A percentile compares a stretch with the other conserved stretches of the same genome.
phyloP scores from a whole-genome alignment of 495 filamentous ascomycete genomes.

The Jackrogersella multiformis region DNA sequence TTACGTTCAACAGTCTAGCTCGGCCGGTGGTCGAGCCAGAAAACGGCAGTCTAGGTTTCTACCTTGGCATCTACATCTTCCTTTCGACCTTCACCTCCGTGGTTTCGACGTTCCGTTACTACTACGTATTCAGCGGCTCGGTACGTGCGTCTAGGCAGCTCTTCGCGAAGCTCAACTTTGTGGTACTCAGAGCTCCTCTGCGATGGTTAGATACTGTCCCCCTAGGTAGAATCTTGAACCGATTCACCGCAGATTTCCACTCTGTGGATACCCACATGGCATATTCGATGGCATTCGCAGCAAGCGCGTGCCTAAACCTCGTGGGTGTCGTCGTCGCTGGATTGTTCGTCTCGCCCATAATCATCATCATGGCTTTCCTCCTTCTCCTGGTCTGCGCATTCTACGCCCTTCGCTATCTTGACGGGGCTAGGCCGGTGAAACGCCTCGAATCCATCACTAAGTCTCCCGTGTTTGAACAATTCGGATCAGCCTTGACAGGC shows the following conservation, averaged over 20 bases:
- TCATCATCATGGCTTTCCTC: slow-evolving; percentile 65
- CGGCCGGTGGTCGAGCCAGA: slow-evolving; percentile 35
- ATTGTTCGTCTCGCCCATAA: slow-evolving; percentile 68
- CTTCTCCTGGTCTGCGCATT: slow-evolving; percentile 65
- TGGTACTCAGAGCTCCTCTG: slow-evolving; percentile 74
- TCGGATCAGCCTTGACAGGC: slow-evolving; percentile 74
- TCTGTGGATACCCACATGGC: slow-evolving; percentile 72
- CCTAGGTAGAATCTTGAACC: slow-evolving; percentile 78
- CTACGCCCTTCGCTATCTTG: slow-evolving; percentile 68
- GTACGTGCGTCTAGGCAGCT: slow-evolving; percentile 70
- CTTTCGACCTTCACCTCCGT: slow-evolving; percentile 67
- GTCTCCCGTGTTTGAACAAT: slow-evolving; percentile 80
- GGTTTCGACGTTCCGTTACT: slow-evolving; percentile 65
- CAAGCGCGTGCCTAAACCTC: slow-evolving; percentile 61
- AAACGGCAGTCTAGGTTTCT: slow-evolving; percentile 61
- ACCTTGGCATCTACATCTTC: slow-evolving; percentile 72
- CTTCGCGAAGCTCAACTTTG: slow-evolving; percentile 70
- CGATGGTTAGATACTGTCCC: slow-evolving; percentile 86
- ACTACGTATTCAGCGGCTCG: slow-evolving; percentile 66
- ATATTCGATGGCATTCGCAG: slow-evolving; percentile 65
- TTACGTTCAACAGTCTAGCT: slow-evolving; percentile 45
- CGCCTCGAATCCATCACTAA: slow-evolving; percentile 77
- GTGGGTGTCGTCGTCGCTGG: slow-evolving; percentile 68
- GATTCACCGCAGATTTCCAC: slow-evolving; percentile 82
- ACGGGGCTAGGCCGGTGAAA: slow-evolving; percentile 78